Conservation (phyloP, 257 asterid genomes). For the Perilla frutescens region DNA sequence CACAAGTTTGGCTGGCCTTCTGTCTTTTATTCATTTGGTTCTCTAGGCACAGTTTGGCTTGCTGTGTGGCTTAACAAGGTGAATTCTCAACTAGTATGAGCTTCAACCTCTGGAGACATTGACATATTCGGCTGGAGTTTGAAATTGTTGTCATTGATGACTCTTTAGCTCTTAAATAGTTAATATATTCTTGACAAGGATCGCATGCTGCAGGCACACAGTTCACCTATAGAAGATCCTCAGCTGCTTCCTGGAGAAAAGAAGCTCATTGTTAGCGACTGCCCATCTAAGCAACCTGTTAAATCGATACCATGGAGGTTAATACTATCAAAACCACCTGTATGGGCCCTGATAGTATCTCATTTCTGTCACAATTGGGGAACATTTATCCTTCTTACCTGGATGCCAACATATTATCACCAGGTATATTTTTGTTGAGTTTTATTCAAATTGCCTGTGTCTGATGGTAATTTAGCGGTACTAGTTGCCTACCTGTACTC, state of each 20-base stretch:
- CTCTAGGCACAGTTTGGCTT: conserved; percentile 84
- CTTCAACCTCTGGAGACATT: conserved; percentile 17
- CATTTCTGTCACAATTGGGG: conserved; percentile 98
- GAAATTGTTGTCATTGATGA: background rate
- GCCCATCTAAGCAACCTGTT: conserved; percentile 72
- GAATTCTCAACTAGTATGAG: conserved; percentile 31
- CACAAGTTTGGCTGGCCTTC: conserved; percentile 95
- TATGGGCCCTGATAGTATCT: conserved; percentile 84
- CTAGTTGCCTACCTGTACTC: background rate
- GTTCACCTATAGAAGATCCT: conserved; percentile 88
- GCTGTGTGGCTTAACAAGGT: conserved; percentile 81
- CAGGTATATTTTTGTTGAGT: conserved; percentile 56
- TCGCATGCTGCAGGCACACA: conserved; percentile 67
- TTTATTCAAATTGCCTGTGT: background rate
- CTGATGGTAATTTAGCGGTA: background rate
- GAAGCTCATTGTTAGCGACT: conserved; percentile 67
- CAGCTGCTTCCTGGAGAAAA: conserved; percentile 65
- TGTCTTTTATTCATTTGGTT: conserved; percentile 87
- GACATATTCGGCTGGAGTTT: background rate
- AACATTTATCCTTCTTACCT: conserved; percentile 89
- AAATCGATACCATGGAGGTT: conserved; percentile 85
- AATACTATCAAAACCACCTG: conserved; percentile 83
- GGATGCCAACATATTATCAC: conserved; percentile 98
- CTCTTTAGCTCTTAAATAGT: conserved; percentile 7
- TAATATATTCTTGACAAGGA: conserved; percentile 25